Evolutionary conservation across 169 alveolate species (phyloP).

Genomic region (Eimeria necatrix): DNA sequence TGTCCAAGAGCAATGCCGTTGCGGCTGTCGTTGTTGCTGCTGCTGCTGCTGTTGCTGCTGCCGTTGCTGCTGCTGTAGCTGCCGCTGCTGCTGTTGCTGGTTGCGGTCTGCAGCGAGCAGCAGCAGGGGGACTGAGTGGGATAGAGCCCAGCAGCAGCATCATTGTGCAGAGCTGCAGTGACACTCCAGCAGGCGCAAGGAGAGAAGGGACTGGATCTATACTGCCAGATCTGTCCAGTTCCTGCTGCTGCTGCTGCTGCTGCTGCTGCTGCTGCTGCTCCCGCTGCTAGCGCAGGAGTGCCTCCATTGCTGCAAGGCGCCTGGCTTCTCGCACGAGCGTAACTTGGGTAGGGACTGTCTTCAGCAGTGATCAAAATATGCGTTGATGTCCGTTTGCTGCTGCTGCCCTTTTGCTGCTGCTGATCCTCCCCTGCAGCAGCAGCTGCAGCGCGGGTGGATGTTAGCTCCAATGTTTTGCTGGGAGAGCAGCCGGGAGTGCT

Average conservation of each 20-base stretch:
- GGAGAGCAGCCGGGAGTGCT: slow-evolving; percentile 3
- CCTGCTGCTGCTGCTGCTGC: slow-evolving; percentile 26
- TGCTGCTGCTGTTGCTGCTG: slow-evolving; percentile 21
- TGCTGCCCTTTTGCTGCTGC: slow-evolving; percentile 31
- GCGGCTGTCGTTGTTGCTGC: slow-evolving; percentile 2
- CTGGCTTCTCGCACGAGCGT: not conserved
- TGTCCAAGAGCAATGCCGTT: not conserved
- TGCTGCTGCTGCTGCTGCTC: slow-evolving; percentile 36
- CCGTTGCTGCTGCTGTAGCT: slow-evolving; percentile 50
- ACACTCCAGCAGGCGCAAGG: slow-evolving; percentile 41
- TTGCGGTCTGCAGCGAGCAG: slow-evolving; percentile 11
- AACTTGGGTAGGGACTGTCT: not conserved
- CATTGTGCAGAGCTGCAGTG: slow-evolving; percentile 54
- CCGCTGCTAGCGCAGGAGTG: slow-evolving; percentile 1
- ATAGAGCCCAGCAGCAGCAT: not conserved
- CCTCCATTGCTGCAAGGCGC: slow-evolving; percentile 25
- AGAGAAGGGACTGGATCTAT: slow-evolving; percentile 41
- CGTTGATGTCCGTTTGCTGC: slow-evolving; percentile 12
- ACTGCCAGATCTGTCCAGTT: slow-evolving; percentile 10
- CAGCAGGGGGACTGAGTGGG: slow-evolving; percentile 24
- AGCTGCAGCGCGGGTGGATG: not conserved
- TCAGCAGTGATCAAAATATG: slow-evolving; percentile 50
- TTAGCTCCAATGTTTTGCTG: not conserved
- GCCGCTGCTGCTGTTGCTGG: not conserved
- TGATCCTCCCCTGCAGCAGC: not conserved